Conservation (phyloP, 441 rosid species). For the Populus hybrid region DNA sequence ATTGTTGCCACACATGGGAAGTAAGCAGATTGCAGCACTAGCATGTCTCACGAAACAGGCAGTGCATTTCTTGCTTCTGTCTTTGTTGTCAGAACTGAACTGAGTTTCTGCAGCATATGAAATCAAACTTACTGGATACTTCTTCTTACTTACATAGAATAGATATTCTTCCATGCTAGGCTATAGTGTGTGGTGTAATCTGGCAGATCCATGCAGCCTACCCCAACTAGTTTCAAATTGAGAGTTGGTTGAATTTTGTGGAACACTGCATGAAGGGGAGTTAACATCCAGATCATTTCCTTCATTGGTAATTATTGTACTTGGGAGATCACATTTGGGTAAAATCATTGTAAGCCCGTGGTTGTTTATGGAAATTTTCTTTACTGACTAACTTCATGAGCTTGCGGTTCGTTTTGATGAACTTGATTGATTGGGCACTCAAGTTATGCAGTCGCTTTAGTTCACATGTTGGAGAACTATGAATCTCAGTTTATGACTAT, state of each 20-base stretch:
- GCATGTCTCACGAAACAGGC: background rate
- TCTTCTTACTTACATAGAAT: background rate
- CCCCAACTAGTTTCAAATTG: background rate
- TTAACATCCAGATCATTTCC: background rate
- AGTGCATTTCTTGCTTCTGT: background rate
- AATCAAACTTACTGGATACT: background rate
- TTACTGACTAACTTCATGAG: background rate
- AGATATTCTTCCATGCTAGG: background rate
- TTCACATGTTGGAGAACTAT: background rate
- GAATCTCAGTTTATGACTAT: background rate
- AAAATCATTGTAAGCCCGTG: background rate
- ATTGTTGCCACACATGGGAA: background rate
- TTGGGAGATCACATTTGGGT: background rate
- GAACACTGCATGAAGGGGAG: background rate
- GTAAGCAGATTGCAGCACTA: background rate
- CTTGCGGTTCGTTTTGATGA: background rate
- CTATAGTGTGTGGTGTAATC: background rate
- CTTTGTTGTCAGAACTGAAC: background rate
- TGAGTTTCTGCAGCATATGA: background rate
- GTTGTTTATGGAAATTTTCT: background rate
- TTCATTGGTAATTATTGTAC: background rate
- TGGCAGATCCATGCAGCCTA: background rate
- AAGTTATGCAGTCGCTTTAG: background rate
- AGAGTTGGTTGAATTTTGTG: background rate
- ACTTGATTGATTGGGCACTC: background rate